These are phyloP conservation scores for Zymoseptoria tritici DNA, from an alignment of 2,329 filamentous ascomycete genomes.

Conservation along the genomic window DNA sequence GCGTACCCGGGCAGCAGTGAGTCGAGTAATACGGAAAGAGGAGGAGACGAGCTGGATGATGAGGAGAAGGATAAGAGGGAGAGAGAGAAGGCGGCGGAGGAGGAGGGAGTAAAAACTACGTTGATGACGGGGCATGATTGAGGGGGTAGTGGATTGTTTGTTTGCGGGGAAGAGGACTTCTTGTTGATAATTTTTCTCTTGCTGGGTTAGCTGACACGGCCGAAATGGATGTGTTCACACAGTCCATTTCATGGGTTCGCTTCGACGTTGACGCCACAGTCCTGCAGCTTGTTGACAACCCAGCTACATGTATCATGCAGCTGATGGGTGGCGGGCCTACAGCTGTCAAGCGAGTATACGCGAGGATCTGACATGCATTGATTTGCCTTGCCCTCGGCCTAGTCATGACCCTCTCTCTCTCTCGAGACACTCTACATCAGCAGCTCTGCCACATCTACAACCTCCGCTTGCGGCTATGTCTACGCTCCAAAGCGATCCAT, in stretches of 20 bases:
- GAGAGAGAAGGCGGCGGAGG: constrained; percentile 12
- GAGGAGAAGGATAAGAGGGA: constrained; percentile 1
- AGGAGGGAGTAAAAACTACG: constrained; percentile 16
- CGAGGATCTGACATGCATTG: no score
- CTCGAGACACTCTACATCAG: no score
- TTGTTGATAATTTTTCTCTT: not conserved
- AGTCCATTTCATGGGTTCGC: not conserved
- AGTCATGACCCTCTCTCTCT: no score
- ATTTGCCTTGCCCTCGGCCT: no score
- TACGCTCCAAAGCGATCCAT: no score
- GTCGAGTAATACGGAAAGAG: constrained; percentile 15
- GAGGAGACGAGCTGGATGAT: constrained; percentile 15
- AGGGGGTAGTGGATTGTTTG: no score
- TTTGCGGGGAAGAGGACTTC: not conserved
- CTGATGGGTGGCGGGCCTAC: not conserved
- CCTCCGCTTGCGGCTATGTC: no score
- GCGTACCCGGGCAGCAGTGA: constrained; percentile 21
- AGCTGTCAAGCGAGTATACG: no score
- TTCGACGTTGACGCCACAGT: not conserved
- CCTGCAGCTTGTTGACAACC: not conserved
- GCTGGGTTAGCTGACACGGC: not conserved
- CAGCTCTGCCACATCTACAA: no score
- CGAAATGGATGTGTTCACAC: not conserved
- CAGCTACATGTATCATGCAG: not conserved
- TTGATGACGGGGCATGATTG: constrained; percentile 19